phyloP scores from a whole-genome alignment of 225 moss, liverwort and hornwort species.

The Pseudisothecium myosuroides region DNA sequence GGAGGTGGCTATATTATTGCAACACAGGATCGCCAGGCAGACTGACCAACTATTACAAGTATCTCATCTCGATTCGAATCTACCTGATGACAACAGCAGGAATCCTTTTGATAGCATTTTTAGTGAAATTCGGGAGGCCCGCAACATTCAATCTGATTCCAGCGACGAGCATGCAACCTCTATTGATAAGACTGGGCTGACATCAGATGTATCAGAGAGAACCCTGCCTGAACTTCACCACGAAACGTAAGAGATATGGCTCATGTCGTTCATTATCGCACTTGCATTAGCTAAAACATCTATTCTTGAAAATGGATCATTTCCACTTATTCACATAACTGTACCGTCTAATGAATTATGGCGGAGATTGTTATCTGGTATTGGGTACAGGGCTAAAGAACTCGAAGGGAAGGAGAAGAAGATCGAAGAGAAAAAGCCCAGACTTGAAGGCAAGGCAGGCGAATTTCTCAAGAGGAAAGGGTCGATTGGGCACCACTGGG shows the following conservation, averaged over 20 bases:
- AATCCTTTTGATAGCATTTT: not conserved
- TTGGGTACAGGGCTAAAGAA: not conserved
- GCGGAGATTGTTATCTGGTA: not conserved
- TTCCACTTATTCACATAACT: not conserved
- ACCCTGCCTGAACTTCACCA: constrained; percentile 10
- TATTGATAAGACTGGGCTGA: not conserved
- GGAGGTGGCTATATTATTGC: constrained; percentile 60
- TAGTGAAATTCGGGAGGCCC: not conserved
- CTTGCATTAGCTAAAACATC: not conserved
- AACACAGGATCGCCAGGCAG: constrained; percentile 75
- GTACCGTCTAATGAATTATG: not conserved
- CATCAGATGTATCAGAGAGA: not conserved
- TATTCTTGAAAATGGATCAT: not conserved
- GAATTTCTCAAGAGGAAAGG: constrained; percentile 33
- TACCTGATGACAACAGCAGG: not conserved
- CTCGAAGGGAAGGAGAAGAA: constrained; percentile 2
- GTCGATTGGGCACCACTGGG: constrained; percentile 35
- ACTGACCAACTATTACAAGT: constrained; percentile 36
- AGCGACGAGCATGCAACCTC: not conserved
- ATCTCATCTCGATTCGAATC: not conserved
- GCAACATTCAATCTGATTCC: not conserved
- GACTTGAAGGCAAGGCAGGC: constrained; percentile 35
- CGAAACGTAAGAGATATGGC: constrained; percentile 11
- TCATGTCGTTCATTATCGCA: not conserved
- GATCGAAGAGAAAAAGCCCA: constrained; percentile 4